Conservation (phyloP, 2,329 filamentous ascomycete species). For the Ophiognomonia clavigignenti-juglandacearum region DNA sequence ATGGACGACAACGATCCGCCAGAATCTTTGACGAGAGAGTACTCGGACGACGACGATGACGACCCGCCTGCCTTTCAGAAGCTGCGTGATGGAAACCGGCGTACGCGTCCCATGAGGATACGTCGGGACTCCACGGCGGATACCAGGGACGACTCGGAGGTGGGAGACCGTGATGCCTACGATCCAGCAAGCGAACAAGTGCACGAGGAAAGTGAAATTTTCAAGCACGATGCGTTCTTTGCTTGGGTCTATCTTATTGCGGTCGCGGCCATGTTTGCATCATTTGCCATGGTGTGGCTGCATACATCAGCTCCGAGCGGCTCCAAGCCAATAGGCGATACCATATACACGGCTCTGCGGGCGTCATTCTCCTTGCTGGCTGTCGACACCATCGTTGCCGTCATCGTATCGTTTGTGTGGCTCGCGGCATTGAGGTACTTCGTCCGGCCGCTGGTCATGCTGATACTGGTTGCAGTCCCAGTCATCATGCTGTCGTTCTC, state of each 20-base stretch:
- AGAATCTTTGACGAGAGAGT: constrained; percentile 54
- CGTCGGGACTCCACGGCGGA: constrained; percentile 38
- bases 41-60: constrained; percentile 43
- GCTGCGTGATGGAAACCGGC: constrained; percentile 40
- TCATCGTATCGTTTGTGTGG: constrained; percentile 87
- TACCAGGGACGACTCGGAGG: constrained; percentile 37
- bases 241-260: constrained; percentile 84
- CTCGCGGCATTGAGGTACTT: constrained; percentile 83
- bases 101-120: constrained; percentile 34
- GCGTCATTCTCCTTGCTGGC: constrained; percentile 85
- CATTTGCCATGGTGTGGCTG: constrained; percentile 83
- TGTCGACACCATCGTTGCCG: constrained; percentile 84
- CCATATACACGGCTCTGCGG: constrained; percentile 84
- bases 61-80: constrained; percentile 61
- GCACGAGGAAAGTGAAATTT: constrained; percentile 67
- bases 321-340: constrained; percentile 78
- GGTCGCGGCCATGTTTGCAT: constrained; percentile 77
- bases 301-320: constrained; percentile 70
- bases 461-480: constrained; percentile 80
- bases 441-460: constrained; percentile 74
- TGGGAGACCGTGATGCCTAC: constrained; percentile 33
- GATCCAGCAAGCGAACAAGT: too few species aligned
- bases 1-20: constrained; percentile 56
- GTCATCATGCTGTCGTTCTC: constrained; percentile 84
- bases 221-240: constrained; percentile 86